A percentile compares a stretch with the other conserved stretches of the same genome.
These are phyloP conservation scores for Colletotrichum sp. DNA, from an alignment of 2,329 filamentous ascomycete genomes.

Conservation along the genomic window DNA sequence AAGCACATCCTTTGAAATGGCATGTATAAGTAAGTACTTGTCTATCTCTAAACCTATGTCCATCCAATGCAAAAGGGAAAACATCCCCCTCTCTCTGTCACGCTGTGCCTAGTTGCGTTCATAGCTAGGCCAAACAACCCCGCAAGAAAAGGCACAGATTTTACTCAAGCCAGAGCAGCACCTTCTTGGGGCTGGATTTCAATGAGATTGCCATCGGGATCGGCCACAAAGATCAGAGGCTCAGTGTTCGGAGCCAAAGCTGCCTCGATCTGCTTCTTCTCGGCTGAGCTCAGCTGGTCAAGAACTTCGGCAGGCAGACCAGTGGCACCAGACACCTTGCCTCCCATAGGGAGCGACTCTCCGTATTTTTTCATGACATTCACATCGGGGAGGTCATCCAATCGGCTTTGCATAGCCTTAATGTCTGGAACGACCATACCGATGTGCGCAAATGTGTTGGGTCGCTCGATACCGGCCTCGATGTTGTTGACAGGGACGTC, in stretches of 20 bases:
- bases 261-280: background rate
- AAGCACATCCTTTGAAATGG: background rate
- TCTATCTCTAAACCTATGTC: background rate
- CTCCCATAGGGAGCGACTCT: constrained; percentile 10
- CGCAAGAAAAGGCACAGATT: background rate
- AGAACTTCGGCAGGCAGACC: constrained; percentile 17
- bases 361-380: constrained; percentile 32
- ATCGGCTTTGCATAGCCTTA: constrained; percentile 27
- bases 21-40: background rate
- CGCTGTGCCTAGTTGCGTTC: background rate
- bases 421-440: constrained; percentile 40
- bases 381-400: constrained; percentile 23
- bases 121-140: background rate
- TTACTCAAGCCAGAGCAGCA: background rate
- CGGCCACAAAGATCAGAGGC: constrained; percentile 24
- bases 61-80: background rate
- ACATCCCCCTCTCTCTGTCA: background rate
- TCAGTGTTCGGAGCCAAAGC: constrained; percentile 16
- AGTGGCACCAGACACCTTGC: constrained; percentile 8
- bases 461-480: constrained; percentile 22
- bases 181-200: constrained; percentile 26
- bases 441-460: constrained; percentile 37
- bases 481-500: constrained; percentile 24
- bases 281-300: constrained; percentile 12
- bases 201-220: constrained; percentile 29